phyloP scores from a whole-genome alignment of 495 filamentous ascomycete species.

The Evernia prunastri region DNA sequence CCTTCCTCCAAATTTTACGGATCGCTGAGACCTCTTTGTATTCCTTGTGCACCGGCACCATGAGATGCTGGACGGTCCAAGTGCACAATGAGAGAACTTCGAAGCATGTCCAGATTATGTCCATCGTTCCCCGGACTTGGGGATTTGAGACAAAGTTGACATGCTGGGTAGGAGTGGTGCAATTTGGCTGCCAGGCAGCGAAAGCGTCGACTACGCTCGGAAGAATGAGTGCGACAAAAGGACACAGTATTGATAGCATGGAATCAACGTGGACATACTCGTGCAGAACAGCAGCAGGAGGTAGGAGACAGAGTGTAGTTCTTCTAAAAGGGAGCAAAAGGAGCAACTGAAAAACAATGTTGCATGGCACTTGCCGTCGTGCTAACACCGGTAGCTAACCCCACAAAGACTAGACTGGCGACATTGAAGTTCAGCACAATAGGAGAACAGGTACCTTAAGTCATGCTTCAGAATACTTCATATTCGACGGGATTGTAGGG shows the following conservation, averaged over 20 bases:
- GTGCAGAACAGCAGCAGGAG: background rate
- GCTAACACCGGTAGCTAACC: background rate
- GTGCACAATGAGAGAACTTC: slow-evolving; percentile 14
- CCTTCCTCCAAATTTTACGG: background rate
- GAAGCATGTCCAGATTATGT: slow-evolving; percentile 17
- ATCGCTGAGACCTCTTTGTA: background rate
- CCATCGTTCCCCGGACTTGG: slow-evolving; percentile 14
- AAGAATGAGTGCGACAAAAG: background rate
- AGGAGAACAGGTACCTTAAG: too few species aligned
- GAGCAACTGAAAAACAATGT: background rate
- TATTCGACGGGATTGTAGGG: too few species aligned
- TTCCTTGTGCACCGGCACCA: slow-evolving; percentile 7
- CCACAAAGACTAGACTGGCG: too few species aligned
- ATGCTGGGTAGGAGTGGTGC: slow-evolving; percentile 9
- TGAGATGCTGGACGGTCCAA: slow-evolving; percentile 18
- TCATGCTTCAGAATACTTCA: too few species aligned
- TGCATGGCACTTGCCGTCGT: too few species aligned
- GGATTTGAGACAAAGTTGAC: slow-evolving; percentile 4
- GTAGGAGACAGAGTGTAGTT: background rate
- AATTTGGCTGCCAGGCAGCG: slow-evolving; percentile 7
- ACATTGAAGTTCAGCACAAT: too few species aligned
- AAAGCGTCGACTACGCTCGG: slow-evolving; percentile 7
- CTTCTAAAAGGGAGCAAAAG: background rate
- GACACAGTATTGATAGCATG: background rate
- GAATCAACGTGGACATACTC: background rate